These are phyloP conservation scores for Fragilaria crotonensis DNA, from an alignment of 108 stramenopile species.

Conservation along the genomic window DNA sequence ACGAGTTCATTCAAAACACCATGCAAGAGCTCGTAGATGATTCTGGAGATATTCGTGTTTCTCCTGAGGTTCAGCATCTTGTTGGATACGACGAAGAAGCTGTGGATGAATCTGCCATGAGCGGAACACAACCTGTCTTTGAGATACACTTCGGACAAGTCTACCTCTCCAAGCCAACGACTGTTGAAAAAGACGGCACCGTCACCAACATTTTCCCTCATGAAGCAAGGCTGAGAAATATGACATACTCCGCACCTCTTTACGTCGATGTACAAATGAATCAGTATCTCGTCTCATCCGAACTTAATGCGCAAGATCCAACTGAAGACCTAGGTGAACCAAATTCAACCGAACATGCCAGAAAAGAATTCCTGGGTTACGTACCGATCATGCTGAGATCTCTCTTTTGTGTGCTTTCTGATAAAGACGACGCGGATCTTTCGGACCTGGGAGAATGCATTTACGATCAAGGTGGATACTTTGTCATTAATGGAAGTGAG, in stretches of 20 bases:
- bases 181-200: constrained; percentile 85
- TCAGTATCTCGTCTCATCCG: constrained; percentile 63
- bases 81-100: constrained; percentile 75
- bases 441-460: constrained; percentile 97
- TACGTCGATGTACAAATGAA: constrained; percentile 90
- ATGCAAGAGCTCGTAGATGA: constrained; percentile 98
- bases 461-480: constrained; percentile 99
- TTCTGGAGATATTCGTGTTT: constrained; percentile 87
- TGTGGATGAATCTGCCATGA: constrained; percentile 42
- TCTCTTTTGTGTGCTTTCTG: constrained; percentile 89
- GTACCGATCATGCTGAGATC: constrained; percentile 98
- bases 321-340: constrained; percentile 73
- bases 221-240: constrained; percentile 93
- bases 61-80: constrained; percentile 87
- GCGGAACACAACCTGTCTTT: constrained; percentile 61
- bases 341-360: constrained; percentile 63
- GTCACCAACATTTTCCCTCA: constrained; percentile 96
- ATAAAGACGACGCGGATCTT: constrained; percentile 92
- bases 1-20: constrained; percentile 96
- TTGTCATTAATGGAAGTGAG: constrained; percentile 98
- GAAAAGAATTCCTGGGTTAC: constrained; percentile 91
- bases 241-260: constrained; percentile 94
- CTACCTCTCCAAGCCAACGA: constrained; percentile 88
- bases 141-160: constrained; percentile 96
- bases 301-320: constrained; percentile 71